Evolutionary conservation across 495 filamentous ascomycete species (phyloP).

Genomic region (Penicillium lagena): DNA sequence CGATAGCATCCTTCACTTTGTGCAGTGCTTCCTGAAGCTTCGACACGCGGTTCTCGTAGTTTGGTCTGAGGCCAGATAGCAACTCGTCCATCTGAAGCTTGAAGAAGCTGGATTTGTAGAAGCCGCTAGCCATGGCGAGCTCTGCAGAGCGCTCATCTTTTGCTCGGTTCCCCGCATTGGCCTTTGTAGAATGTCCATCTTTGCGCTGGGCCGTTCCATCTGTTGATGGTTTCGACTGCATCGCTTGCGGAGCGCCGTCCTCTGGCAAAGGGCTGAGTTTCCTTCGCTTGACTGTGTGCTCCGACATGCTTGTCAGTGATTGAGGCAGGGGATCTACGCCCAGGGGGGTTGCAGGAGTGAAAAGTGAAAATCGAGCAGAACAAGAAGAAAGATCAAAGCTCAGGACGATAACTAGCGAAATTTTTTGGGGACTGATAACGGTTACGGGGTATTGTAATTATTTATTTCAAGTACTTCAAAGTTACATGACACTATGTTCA

Average conservation of each 20-base stretch:
- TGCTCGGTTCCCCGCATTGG: constrained; percentile 5
- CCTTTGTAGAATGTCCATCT: constrained; percentile 6
- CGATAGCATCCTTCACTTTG: constrained; percentile 68
- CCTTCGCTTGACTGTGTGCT: constrained; percentile 29
- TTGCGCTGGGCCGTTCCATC: constrained; percentile 2
- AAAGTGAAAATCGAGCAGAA: too few relatives aligned
- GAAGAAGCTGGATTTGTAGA: constrained; percentile 69
- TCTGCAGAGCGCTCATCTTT: constrained; percentile 30
- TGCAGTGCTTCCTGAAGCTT: constrained; percentile 65
- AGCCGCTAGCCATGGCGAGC: constrained; percentile 35
- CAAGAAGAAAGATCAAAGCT: too few relatives aligned
- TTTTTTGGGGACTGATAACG: not conserved
- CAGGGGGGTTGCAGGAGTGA: too few relatives aligned
- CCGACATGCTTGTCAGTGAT: constrained; percentile 19
- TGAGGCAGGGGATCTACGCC: not conserved
- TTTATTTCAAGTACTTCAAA: not conserved
- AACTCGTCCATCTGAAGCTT: constrained; percentile 85
- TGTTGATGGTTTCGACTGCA: constrained; percentile 1
- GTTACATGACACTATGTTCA: too few relatives aligned
- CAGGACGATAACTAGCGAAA: not conserved
- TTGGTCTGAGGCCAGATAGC: constrained; percentile 58
- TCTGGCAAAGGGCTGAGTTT: constrained; percentile 28
- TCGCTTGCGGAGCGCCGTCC: constrained; percentile 8
- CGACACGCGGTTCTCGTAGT: constrained; percentile 58
- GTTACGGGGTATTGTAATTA: constrained; percentile 3